Percentiles rank a stretch among this genome's conserved stretches.
phyloP scores from a whole-genome alignment of 2,329 filamentous ascomycete genomes.

The Periglandula ipomoeae region DNA sequence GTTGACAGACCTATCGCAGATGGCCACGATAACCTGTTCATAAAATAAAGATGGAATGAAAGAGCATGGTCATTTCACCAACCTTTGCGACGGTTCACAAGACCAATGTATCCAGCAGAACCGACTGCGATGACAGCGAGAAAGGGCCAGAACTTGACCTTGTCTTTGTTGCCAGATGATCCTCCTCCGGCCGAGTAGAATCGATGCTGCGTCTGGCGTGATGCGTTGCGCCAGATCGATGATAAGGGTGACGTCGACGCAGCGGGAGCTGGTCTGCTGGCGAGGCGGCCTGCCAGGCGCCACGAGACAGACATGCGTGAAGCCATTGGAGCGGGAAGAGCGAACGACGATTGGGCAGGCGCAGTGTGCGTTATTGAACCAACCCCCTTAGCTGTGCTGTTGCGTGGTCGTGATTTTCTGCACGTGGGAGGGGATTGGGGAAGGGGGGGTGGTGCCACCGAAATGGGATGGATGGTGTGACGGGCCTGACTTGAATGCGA shows the following conservation, averaged over 20 bases:
- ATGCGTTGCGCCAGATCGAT: conserved; percentile 14
- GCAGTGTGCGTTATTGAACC: background rate
- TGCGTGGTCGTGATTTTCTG: background rate
- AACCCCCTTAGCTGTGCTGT: background rate
- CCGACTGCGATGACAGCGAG: conserved; percentile 39
- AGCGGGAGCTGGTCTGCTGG: conserved; percentile 9
- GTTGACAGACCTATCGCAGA: no score
- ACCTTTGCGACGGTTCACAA: conserved; percentile 43
- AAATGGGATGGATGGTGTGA: background rate
- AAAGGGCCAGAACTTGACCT: conserved; percentile 51
- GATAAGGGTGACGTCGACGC: conserved; percentile 11
- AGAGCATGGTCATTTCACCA: conserved; percentile 13
- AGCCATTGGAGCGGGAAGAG: conserved; percentile 17
- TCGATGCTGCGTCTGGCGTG: conserved; percentile 10
- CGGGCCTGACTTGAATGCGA: background rate
- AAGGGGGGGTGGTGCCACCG: no score
- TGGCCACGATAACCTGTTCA: no score
- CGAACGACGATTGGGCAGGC: background rate
- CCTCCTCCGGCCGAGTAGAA: conserved; percentile 30
- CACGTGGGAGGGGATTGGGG: no score
- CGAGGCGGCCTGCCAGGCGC: conserved; percentile 14
- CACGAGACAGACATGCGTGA: conserved; percentile 21
- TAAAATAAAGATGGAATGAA: background rate
- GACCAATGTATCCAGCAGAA: conserved; percentile 38
- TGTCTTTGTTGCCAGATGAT: conserved; percentile 21